Evolutionary conservation across 2,329 filamentous ascomycete species (phyloP).

Genomic region (Metarhizium humberi): DNA sequence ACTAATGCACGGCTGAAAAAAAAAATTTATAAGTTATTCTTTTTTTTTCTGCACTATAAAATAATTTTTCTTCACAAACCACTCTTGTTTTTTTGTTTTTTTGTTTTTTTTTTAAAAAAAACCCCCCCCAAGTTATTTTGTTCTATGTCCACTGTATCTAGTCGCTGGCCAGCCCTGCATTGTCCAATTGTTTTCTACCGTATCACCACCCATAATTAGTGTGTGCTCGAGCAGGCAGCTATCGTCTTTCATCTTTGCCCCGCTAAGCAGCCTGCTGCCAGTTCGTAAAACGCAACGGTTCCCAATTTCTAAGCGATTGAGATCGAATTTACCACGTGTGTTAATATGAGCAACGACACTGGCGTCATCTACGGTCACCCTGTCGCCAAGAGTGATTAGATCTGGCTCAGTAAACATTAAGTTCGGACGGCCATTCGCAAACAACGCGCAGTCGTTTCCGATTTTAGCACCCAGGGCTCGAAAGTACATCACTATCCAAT

Average conservation of each 20-base stretch:
- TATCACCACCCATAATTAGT: slow-evolving; percentile 45
- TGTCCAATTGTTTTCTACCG: slow-evolving; percentile 38
- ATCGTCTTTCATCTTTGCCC: slow-evolving; percentile 42
- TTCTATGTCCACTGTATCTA: slow-evolving; percentile 8
- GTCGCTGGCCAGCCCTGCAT: slow-evolving; percentile 45
- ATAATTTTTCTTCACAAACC: background rate
- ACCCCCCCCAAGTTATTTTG: background rate
- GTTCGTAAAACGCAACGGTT: slow-evolving; percentile 41
- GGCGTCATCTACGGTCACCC: slow-evolving; percentile 45
- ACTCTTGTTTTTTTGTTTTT: background rate
- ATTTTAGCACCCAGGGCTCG: slow-evolving; percentile 42
- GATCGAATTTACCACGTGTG: slow-evolving; percentile 44
- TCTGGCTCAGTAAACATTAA: slow-evolving; percentile 50
- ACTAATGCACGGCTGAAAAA: background rate
- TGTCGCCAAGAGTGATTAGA: slow-evolving; percentile 41
- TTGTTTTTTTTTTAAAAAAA: background rate
- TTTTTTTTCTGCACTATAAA: background rate
- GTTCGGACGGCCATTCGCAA: slow-evolving; percentile 41
- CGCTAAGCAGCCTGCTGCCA: slow-evolving; percentile 41
- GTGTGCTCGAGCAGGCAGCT: slow-evolving; percentile 48
- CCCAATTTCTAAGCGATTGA: slow-evolving; percentile 41
- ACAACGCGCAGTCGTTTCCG: slow-evolving; percentile 44
- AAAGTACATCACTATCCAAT: slow-evolving; percentile 44
- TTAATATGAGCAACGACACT: slow-evolving; percentile 49
- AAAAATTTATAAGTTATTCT: background rate